phyloP scores from a whole-genome alignment of 2,329 filamentous ascomycete genomes.

The Claviceps citrina region DNA sequence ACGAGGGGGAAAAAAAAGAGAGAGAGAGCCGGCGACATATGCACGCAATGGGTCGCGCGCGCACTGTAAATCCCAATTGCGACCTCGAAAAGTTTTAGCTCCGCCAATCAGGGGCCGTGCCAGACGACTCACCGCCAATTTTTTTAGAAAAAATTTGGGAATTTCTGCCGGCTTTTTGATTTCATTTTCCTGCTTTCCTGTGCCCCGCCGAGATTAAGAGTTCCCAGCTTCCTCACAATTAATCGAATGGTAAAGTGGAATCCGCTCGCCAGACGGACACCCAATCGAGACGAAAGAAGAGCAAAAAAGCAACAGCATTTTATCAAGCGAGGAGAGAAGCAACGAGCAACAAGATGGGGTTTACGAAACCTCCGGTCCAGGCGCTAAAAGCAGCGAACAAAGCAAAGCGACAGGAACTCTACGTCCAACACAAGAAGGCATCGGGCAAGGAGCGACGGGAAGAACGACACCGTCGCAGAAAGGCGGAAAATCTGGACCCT shows the following conservation, averaged over 20 bases:
- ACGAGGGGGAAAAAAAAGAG: neutral
- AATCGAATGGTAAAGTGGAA: no score
- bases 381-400: constrained; percentile 54
- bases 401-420: constrained; percentile 58
- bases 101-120: constrained; percentile 11
- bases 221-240: no score
- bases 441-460: constrained; percentile 62
- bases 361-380: constrained; percentile 19
- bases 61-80: neutral
- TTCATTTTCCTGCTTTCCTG: neutral
- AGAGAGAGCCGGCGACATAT: neutral
- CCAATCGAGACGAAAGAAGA: neutral
- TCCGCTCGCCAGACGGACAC: no score
- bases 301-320: no score
- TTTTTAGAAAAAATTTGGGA: constrained; percentile 17
- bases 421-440: constrained; percentile 65
- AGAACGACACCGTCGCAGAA: constrained; percentile 61
- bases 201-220: no score
- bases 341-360: constrained; percentile 15
- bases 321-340: no score
- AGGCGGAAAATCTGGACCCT: constrained; percentile 74
- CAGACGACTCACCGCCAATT: constrained; percentile 22
- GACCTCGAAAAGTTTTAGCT: constrained; percentile 4
- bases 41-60: neutral
- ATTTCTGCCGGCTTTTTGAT: constrained; percentile 16